phyloP scores from a whole-genome alignment of 2,329 filamentous ascomycete species.

The Aureobasidium sp. region DNA sequence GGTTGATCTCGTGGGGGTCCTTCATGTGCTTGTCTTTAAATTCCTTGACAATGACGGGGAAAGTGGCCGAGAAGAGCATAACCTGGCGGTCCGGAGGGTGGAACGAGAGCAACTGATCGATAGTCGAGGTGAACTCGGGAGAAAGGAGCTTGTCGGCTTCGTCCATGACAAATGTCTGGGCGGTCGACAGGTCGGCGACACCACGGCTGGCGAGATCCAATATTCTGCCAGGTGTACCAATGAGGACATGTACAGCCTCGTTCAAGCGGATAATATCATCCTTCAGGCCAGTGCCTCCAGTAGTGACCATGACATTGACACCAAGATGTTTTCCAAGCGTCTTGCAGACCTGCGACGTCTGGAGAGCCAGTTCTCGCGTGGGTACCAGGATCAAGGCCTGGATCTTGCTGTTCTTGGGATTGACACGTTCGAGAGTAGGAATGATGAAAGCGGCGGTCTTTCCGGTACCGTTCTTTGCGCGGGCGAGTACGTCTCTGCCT shows the following conservation, averaged over 20 bases:
- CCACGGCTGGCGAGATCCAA: slow-evolving; percentile 93
- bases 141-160: slow-evolving; percentile 98
- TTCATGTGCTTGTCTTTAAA: slow-evolving; percentile 98
- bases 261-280: slow-evolving; percentile 95
- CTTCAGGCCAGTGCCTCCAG: slow-evolving; percentile 86
- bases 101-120: slow-evolving; percentile 90
- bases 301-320: slow-evolving; percentile 98
- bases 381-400: slow-evolving; percentile 95
- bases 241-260: slow-evolving; percentile 93
- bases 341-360: slow-evolving; percentile 99
- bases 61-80: slow-evolving; percentile 98
- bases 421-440: slow-evolving; percentile 88
- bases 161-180: slow-evolving; percentile 98
- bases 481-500: slow-evolving; percentile 87
- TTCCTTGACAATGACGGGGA: slow-evolving; percentile 91
- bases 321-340: slow-evolving; percentile 94
- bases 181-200: slow-evolving; percentile 91
- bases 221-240: slow-evolving; percentile 93
- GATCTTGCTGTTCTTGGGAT: slow-evolving; percentile 92
- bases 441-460: slow-evolving; percentile 99
- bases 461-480: slow-evolving; percentile 97
- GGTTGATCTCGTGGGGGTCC: slow-evolving; percentile 94
- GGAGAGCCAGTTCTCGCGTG: slow-evolving; percentile 91
- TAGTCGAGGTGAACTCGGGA: slow-evolving; percentile 92
- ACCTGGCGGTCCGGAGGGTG: slow-evolving; percentile 97